Base-by-base conservation (phyloP, 2,329 filamentous ascomycete species). In the Raffaelea albimanens region DNA sequence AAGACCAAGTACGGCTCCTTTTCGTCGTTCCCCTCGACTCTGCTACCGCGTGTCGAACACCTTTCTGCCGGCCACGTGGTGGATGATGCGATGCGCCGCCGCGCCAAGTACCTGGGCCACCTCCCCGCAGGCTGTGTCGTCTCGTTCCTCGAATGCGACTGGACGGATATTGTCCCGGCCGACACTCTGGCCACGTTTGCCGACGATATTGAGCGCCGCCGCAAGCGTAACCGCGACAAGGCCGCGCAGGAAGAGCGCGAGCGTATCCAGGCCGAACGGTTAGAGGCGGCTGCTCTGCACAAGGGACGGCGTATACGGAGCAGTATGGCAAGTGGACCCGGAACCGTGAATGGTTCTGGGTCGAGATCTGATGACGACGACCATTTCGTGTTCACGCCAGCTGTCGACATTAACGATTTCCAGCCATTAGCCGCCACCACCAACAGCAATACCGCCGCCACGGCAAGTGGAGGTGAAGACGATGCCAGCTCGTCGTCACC, bases 111-210 rank as follows among this genome's bases (percentile, higher is more conserved):
- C 55, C 75, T 96, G 3, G 80, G 80, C 1, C 90, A 96, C 63
- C 73, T 96, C 5, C 90, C 90, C 0, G 82, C 85, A 44, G 90
- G 90, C n/a, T 95, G 89, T 61, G 84, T 95, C 55, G 86, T 96
- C 39, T 88, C 76, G 55, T 95, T 95, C 58, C 65, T 96, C 1
- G 90, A 96, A 65, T 96, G 90, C 59, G 89, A 96, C 62, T 96
- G 90, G 90, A 89, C 87, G 3, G 89, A 95, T 55, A 86, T 93
- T 34, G 86, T 96, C 5, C 75, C 81, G 3, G 73, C 81, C 1
- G 83, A 87, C 44, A 76, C 87, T 3, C 70, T 96, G n/a, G 80
- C 80, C 36, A 74, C 75, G 1, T 96, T 95, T 64, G 71, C 75
- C n/a, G 67, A 72, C 0, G 88, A 95, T 50, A 84, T 93, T 46